A percentile compares a stretch with the other conserved stretches of the same genome.
Conservation (phyloP, 768 basidiomycete species). For the Dentipellis sp. region DNA sequence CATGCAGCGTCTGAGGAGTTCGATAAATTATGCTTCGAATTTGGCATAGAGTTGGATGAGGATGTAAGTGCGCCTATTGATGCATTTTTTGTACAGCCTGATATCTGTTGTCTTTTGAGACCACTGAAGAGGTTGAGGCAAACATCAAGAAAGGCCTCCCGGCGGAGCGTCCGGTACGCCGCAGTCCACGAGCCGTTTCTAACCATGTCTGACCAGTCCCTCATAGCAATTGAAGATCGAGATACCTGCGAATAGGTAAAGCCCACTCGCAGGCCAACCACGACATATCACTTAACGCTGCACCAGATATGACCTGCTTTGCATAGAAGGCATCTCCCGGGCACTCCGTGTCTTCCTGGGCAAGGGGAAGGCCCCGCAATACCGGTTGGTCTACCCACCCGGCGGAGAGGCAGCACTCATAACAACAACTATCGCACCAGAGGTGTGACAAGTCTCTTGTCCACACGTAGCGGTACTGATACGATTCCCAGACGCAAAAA, state of each 20-base stretch:
- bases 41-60: slow-evolving; percentile 95
- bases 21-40: slow-evolving; percentile 93
- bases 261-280: not conserved
- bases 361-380: slow-evolving; percentile 55
- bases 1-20: slow-evolving; percentile 83
- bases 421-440: slow-evolving; percentile 59
- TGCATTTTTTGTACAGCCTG: not conserved
- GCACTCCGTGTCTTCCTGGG: slow-evolving; percentile 79
- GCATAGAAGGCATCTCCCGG: slow-evolving; percentile 91
- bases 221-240: slow-evolving; percentile 95
- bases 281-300: not conserved
- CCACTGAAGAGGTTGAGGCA: slow-evolving; percentile 79
- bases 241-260: slow-evolving; percentile 90
- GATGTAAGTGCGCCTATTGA: slow-evolving; percentile 51
- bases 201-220: slow-evolving; percentile 2
- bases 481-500: slow-evolving; percentile 50
- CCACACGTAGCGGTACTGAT: not conserved
- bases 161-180: slow-evolving; percentile 69
- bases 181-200: not conserved
- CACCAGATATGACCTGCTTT: slow-evolving; percentile 89
- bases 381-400: slow-evolving; percentile 63
- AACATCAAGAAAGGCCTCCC: slow-evolving; percentile 78
- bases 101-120: slow-evolving; percentile 42
- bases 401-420: slow-evolving; percentile 59
- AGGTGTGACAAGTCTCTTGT: slow-evolving; percentile 38